Conservation (phyloP, 2,329 filamentous ascomycete genomes). For the Pestalotiopsis sp. region DNA sequence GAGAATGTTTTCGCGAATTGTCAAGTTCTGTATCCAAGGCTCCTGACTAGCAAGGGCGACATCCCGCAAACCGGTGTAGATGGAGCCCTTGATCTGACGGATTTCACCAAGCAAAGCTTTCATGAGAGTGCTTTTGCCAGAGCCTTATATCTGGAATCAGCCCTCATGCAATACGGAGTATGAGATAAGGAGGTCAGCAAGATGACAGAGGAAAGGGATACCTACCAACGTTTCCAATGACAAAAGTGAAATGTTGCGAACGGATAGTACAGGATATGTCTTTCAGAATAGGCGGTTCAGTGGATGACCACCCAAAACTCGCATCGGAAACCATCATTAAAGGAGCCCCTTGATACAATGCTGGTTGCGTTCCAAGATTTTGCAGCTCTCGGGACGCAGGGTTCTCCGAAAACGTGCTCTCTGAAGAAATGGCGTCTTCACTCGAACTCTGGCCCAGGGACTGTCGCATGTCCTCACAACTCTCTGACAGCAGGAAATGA, state of each 20-base stretch:
- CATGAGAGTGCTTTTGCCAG: slow-evolving; percentile 43
- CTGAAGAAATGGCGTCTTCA: not conserved
- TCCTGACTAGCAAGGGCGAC: slow-evolving; percentile 21
- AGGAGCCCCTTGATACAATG: not conserved
- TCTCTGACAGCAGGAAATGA: not conserved
- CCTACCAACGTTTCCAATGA: not conserved
- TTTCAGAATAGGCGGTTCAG: not conserved
- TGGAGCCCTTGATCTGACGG: slow-evolving; percentile 9
- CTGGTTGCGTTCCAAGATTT: not conserved
- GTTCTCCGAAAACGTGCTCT: not conserved
- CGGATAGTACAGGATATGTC: not conserved
- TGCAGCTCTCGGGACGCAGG: not conserved
- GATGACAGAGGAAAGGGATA: not conserved
- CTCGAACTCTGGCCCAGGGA: not conserved
- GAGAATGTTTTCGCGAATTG: slow-evolving; percentile 18
- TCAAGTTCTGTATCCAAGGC: slow-evolving; percentile 23
- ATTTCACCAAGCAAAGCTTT: slow-evolving; percentile 34
- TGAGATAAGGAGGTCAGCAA: not conserved
- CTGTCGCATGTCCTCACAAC: not conserved
- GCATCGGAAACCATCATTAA: not conserved
- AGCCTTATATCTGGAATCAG: slow-evolving; percentile 25
- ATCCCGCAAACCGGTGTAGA: not conserved
- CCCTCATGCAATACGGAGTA: not conserved
- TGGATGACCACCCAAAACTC: not conserved
- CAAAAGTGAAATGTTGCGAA: not conserved